A percentile compares a stretch with the other conserved stretches of the same genome.
These are phyloP conservation scores for Polysphondylium violaceum DNA, from an alignment of 78 protist species.

Conservation along the genomic window DNA sequence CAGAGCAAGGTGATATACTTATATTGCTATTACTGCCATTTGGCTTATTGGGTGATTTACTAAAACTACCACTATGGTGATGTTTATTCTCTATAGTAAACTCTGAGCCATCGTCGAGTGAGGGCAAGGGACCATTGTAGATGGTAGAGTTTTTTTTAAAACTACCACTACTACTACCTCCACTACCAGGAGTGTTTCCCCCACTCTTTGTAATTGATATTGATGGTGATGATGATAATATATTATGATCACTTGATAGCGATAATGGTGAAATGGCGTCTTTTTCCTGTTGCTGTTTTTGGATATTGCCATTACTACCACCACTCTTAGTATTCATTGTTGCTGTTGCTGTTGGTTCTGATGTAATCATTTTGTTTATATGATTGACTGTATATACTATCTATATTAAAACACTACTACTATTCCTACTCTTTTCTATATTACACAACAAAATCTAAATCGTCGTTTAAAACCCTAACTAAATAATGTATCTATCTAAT, in stretches of 20 bases:
- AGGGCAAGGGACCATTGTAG: slow-evolving; percentile 3
- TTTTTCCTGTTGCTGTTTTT: not conserved
- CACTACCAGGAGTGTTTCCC: not conserved
- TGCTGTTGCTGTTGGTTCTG: no score
- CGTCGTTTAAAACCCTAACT: no score
- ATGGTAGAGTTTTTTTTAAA: not conserved
- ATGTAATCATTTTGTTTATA: no score
- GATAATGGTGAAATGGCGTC: slow-evolving; percentile 27
- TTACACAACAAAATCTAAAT: no score
- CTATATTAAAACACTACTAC: no score
- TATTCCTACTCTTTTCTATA: no score
- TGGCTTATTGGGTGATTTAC: not conserved
- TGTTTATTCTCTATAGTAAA: not conserved
- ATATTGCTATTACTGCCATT: slow-evolving; percentile 13
- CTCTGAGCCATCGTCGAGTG: not conserved
- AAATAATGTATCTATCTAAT: no score
- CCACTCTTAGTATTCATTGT: no score
- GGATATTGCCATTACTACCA: no score
- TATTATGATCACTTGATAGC: slow-evolving; percentile 8
- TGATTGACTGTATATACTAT: no score
- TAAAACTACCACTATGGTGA: no score
- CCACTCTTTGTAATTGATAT: not conserved
- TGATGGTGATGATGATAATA: no score
- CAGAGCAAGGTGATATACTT: not conserved
- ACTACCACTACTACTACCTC: not conserved